Evolutionary conservation across 352 stramenopile genomes (phyloP).

Genomic region (Globisporangium heterothallicum): DNA sequence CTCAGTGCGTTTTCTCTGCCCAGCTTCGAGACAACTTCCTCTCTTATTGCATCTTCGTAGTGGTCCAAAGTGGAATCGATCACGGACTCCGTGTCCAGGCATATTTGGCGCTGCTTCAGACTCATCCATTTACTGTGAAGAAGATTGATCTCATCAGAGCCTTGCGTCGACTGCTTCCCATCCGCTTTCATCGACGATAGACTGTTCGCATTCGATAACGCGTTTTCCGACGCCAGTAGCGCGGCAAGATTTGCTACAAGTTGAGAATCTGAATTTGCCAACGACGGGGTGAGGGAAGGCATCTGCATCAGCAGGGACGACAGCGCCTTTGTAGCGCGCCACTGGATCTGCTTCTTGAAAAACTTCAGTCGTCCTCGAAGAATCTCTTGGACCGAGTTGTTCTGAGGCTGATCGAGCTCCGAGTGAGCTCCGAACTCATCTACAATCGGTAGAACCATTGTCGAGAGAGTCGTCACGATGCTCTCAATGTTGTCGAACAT

Average conservation of each 20-base stretch:
- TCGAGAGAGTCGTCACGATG: constrained; percentile 46
- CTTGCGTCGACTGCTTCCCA: constrained; percentile 15
- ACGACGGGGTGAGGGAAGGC: constrained; percentile 23
- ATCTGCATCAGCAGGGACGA: constrained; percentile 69
- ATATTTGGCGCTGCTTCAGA: constrained; percentile 67
- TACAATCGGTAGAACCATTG: constrained; percentile 33
- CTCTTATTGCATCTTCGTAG: constrained; percentile 44
- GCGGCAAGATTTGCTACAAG: constrained; percentile 54
- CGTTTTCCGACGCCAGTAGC: constrained; percentile 54
- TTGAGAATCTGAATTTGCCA: constrained; percentile 54
- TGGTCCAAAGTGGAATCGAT: constrained; percentile 68
- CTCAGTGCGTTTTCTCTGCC: constrained; percentile 73
- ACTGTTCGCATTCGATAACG: constrained; percentile 16
- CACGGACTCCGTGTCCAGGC: constrained; percentile 63
- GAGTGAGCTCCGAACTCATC: constrained; percentile 26
- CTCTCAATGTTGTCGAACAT: constrained; percentile 75
- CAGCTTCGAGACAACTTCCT: constrained; percentile 67
- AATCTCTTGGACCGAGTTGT: constrained; percentile 55
- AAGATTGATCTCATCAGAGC: constrained; percentile 16
- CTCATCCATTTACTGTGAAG: constrained; percentile 67
- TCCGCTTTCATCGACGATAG: constrained; percentile 16
- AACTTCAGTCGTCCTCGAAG: constrained; percentile 50
- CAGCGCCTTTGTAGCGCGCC: constrained; percentile 71
- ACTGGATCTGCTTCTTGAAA: constrained; percentile 79
- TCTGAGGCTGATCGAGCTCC: constrained; percentile 59